These are phyloP conservation scores for Akanthomyces lecanii DNA, from an alignment of 2,329 filamentous ascomycete species.

Conservation along the genomic window DNA sequence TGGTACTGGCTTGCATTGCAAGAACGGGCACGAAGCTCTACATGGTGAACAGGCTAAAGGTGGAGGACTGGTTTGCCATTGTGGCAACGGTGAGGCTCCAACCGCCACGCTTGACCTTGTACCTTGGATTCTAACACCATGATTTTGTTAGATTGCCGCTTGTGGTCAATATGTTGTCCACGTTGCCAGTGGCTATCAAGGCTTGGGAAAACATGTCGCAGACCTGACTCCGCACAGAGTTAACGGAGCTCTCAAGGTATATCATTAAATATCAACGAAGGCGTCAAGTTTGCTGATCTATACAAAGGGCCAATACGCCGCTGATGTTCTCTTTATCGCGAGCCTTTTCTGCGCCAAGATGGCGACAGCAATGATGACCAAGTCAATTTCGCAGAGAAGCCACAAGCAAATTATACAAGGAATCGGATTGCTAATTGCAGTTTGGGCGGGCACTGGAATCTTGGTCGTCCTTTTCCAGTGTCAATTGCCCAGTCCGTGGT, in stretches of 20 bases:
- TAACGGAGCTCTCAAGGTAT: slow-evolving; percentile 26
- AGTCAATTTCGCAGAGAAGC: slow-evolving; percentile 23
- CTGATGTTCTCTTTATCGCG: slow-evolving; percentile 24
- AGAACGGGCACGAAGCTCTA: slow-evolving; percentile 27
- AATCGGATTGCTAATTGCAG: slow-evolving; percentile 21
- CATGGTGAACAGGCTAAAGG: slow-evolving; percentile 27
- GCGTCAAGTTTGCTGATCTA: neutral
- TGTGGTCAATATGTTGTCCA: slow-evolving; percentile 22
- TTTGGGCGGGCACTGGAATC: slow-evolving; percentile 25
- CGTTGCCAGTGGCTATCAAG: slow-evolving; percentile 23
- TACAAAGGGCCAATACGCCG: slow-evolving; percentile 24
- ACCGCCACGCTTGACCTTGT: neutral
- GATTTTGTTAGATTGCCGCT: neutral
- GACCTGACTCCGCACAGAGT: slow-evolving; percentile 18
- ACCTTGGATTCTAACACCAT: neutral
- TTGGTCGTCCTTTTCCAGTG: slow-evolving; percentile 28
- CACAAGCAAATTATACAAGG: slow-evolving; percentile 23
- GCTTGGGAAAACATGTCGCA: slow-evolving; percentile 23
- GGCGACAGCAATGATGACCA: slow-evolving; percentile 25
- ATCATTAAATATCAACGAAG: neutral
- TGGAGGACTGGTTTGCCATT: slow-evolving; percentile 26
- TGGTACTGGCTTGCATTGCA: slow-evolving; percentile 25
- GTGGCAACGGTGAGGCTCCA: slow-evolving; percentile 25
- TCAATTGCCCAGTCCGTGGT: slow-evolving; percentile 25
- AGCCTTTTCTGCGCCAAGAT: slow-evolving; percentile 26